A percentile compares a stretch with the other conserved stretches of the same genome.
phyloP scores from a whole-genome alignment of 2,329 filamentous ascomycete genomes.

The Ophiocordyceps unilateralis region DNA sequence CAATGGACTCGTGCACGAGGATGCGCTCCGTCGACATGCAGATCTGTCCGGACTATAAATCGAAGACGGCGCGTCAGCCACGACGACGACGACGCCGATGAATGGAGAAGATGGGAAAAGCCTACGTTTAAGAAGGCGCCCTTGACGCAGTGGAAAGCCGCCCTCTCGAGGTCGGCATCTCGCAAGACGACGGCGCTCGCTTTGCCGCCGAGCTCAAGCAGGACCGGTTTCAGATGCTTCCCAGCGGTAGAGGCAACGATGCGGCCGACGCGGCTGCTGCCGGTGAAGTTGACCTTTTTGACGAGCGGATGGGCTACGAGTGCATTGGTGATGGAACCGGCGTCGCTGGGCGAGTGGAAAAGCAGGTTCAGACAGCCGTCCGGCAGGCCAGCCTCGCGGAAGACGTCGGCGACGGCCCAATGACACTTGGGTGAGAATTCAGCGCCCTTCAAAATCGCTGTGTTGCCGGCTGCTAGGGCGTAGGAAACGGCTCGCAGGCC shows the following conservation, averaged over 20 bases:
- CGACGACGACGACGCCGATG: too few relatives aligned
- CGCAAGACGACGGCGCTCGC: conserved; percentile 62
- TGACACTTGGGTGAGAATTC: conserved; percentile 49
- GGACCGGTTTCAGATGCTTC: conserved; percentile 57
- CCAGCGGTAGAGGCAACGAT: conserved; percentile 56
- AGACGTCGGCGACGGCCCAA: conserved; percentile 42
- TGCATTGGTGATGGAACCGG: conserved; percentile 45
- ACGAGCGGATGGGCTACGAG: conserved; percentile 51
- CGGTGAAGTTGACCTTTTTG: conserved; percentile 78
- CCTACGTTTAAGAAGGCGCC: conserved; percentile 51
- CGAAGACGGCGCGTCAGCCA: not conserved
- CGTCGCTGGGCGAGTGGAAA: conserved; percentile 46
- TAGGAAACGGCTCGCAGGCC: conserved; percentile 36
- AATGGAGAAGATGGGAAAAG: not conserved
- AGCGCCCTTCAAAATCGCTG: conserved; percentile 53
- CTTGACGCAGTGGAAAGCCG: conserved; percentile 48
- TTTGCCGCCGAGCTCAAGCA: conserved; percentile 75
- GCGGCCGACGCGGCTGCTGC: conserved; percentile 54
- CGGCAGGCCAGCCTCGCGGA: conserved; percentile 62
- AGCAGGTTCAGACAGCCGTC: conserved; percentile 59
- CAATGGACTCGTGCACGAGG: conserved; percentile 32
- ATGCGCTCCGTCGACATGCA: conserved; percentile 78
- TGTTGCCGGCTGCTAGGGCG: conserved; percentile 65
- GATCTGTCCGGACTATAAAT: conserved; percentile 42
- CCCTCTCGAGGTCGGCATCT: conserved; percentile 59